These are phyloP conservation scores for Exserohilum rostratum DNA, from an alignment of 2,329 filamentous ascomycete genomes.

Conservation along the genomic window DNA sequence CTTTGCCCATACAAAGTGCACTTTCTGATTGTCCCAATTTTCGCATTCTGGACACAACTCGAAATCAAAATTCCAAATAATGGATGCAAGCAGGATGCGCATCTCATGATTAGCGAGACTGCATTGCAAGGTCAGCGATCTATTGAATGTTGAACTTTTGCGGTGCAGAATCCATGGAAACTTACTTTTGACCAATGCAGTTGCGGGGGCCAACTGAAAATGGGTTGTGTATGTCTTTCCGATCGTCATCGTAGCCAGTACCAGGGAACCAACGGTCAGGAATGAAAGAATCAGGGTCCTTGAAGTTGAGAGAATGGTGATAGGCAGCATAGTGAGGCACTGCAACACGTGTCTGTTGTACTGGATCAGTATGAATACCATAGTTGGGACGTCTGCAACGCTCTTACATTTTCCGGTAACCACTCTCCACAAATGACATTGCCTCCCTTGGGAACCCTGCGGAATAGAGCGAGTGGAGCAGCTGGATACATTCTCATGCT, in stretches of 20 bases:
- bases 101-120: slow-evolving; percentile 45
- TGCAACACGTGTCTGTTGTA: neutral
- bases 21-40: slow-evolving; percentile 10
- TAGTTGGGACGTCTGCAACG: slow-evolving; percentile 6
- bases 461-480: slow-evolving; percentile 44
- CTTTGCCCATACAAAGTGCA: slow-evolving; percentile 24
- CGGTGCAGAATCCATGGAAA: neutral
- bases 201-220: slow-evolving; percentile 38
- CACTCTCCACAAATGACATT: slow-evolving; percentile 35
- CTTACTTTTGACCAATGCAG: slow-evolving; percentile 46
- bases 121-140: neutral
- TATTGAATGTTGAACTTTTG: too few species aligned
- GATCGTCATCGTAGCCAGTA: slow-evolving; percentile 28
- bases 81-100: slow-evolving; percentile 30
- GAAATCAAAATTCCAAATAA: slow-evolving; percentile 36
- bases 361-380: slow-evolving; percentile 6
- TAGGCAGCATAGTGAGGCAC: neutral
- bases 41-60: slow-evolving; percentile 13
- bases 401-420: slow-evolving; percentile 39
- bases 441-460: slow-evolving; percentile 33
- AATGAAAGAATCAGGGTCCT: slow-evolving; percentile 22
- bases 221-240: slow-evolving; percentile 26
- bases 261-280: slow-evolving; percentile 44
- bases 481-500: slow-evolving; percentile 39
- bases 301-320: neutral